These are phyloP conservation scores for Cordia subcordata DNA, from an alignment of 257 asterid genomes.

Conservation along the genomic window DNA sequence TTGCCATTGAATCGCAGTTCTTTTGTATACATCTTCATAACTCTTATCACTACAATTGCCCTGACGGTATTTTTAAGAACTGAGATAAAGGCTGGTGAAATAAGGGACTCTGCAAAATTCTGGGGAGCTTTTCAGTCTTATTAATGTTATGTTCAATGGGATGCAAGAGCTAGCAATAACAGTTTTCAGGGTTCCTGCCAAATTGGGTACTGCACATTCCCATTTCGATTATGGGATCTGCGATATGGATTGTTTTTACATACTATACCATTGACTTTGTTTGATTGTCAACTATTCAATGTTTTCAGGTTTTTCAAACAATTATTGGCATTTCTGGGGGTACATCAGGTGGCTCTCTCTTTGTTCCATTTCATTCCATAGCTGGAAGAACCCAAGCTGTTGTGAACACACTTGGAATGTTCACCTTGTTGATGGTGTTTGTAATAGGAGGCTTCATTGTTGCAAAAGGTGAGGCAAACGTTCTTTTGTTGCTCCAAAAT, in stretches of 20 bases:
- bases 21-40: conserved; percentile 69
- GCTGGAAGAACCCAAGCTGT: conserved; percentile 68
- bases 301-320: conserved; percentile 69
- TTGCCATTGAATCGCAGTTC: conserved; percentile 66
- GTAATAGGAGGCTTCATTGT: conserved; percentile 76
- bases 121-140: conserved; percentile 85
- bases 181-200: conserved; percentile 77
- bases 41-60: conserved; percentile 61
- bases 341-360: conserved; percentile 80
- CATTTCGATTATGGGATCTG: conserved; percentile 55
- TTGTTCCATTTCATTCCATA: conserved; percentile 71
- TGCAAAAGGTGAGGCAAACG: conserved; percentile 40
- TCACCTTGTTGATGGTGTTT: conserved; percentile 60
- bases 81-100: conserved; percentile 57
- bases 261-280: conserved; percentile 46
- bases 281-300: neutral
- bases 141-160: conserved; percentile 82
- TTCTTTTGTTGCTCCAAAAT: too few relatives aligned
- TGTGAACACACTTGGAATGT: conserved; percentile 67
- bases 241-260: conserved; percentile 62
- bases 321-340: conserved; percentile 59
- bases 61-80: conserved; percentile 71
- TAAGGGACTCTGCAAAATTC: conserved; percentile 45
- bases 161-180: conserved; percentile 84
- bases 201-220: conserved; percentile 75